A percentile compares a stretch with the other conserved stretches of the same genome.
These are phyloP conservation scores for Hyaloscypha variabilis DNA, from an alignment of 495 filamentous ascomycete genomes.

Conservation along the genomic window DNA sequence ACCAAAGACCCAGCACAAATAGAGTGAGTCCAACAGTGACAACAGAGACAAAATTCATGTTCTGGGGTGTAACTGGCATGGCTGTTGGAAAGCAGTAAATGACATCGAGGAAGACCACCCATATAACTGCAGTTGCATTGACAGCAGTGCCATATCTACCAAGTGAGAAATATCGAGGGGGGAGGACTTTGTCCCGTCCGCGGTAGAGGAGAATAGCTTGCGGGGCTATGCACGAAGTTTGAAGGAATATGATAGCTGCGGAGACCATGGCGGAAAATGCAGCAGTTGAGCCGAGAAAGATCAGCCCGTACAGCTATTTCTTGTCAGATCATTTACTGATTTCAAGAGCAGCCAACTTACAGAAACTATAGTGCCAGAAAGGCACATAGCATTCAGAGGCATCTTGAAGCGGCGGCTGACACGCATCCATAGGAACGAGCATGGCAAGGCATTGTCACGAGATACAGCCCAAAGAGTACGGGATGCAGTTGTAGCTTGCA, in stretches of 20 bases:
- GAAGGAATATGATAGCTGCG: constrained; percentile 45
- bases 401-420: constrained; percentile 23
- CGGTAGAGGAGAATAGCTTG: constrained; percentile 37
- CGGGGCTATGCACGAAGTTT: constrained; percentile 47
- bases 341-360: too few relatives aligned
- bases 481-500: too few relatives aligned
- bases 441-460: constrained; percentile 45
- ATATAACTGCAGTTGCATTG: constrained; percentile 38
- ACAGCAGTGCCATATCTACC: constrained; percentile 35
- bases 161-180: constrained; percentile 34
- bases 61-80: constrained; percentile 30
- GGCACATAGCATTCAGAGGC: constrained; percentile 37
- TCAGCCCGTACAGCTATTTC: constrained; percentile 38
- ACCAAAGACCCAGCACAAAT: constrained; percentile 36
- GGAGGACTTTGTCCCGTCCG: constrained; percentile 36
- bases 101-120: constrained; percentile 35
- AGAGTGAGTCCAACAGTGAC: constrained; percentile 34
- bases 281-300: constrained; percentile 48
- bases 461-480: constrained; percentile 47
- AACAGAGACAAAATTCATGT: constrained; percentile 40
- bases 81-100: constrained; percentile 39
- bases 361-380: constrained; percentile 33
- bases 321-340: too few relatives aligned
- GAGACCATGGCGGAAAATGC: constrained; percentile 51
- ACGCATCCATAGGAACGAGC: background rate